Evolutionary conservation across 371 early-diverging fungal genomes (phyloP).

Genomic region (Mortierella sp.): DNA sequence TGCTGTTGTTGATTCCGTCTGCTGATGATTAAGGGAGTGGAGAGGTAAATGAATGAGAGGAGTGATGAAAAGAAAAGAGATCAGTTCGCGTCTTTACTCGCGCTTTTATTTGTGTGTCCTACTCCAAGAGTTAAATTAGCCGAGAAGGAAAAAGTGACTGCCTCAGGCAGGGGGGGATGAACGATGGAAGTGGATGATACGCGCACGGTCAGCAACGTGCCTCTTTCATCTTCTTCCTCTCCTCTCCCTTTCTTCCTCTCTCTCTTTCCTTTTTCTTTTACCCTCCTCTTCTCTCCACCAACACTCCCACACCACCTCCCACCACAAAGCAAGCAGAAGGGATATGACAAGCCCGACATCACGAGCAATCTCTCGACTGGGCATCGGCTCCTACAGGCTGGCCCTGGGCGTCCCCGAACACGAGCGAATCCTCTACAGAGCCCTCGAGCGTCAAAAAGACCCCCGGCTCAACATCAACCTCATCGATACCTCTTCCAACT

Average conservation of each 20-base stretch:
- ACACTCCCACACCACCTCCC: background rate
- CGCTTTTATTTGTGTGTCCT: no score
- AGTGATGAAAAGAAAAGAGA: background rate
- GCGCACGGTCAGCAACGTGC: background rate
- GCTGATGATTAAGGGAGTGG: background rate
- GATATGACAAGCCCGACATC: conserved; percentile 27
- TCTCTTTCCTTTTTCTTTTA: background rate
- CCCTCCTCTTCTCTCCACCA: background rate
- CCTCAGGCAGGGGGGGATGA: background rate
- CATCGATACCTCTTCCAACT: conserved; percentile 57
- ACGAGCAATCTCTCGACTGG: conserved; percentile 48
- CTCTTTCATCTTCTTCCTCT: background rate
- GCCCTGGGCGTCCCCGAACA: conserved; percentile 35
- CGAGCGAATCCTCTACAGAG: conserved; percentile 46
- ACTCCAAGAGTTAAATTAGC: background rate
- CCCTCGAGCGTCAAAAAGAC: conserved; percentile 49
- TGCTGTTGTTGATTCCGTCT: background rate
- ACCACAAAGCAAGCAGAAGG: background rate
- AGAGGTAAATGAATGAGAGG: background rate
- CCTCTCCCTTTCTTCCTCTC: no score
- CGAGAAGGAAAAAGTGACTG: background rate
- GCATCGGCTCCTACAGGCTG: conserved; percentile 51
- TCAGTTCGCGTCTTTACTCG: background rate
- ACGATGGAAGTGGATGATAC: no score
- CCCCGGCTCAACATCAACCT: conserved; percentile 48